Conservation (phyloP, 306 rosid genomes). For the Glycine tomentella region DNA sequence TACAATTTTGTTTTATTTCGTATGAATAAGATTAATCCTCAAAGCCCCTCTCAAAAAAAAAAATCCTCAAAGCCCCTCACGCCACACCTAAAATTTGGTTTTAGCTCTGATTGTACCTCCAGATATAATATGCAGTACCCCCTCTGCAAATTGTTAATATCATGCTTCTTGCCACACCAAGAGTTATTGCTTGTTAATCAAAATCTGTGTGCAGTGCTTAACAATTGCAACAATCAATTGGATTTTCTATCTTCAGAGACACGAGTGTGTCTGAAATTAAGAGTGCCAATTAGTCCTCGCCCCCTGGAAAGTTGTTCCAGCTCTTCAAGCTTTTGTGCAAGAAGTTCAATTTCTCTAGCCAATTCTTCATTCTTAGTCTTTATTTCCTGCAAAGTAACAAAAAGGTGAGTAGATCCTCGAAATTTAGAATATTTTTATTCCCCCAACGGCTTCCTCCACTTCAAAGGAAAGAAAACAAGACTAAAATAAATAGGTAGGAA, state of each 20-base stretch:
- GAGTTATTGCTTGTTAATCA: slow-evolving; percentile 12
- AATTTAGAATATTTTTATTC: slow-evolving; percentile 24
- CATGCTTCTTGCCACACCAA: slow-evolving; percentile 13
- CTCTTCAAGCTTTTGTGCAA: slow-evolving; percentile 57
- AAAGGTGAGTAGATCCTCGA: slow-evolving; percentile 22
- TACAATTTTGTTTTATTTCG: background rate
- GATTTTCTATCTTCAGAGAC: slow-evolving; percentile 41
- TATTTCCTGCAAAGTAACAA: slow-evolving; percentile 59
- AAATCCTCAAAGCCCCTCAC: too few relatives aligned
- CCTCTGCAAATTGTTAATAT: background rate
- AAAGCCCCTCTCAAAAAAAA: background rate
- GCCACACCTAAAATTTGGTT: background rate
- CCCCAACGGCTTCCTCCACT: background rate
- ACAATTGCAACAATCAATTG: slow-evolving; percentile 40
- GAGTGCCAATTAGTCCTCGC: slow-evolving; percentile 57
- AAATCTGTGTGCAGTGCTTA: slow-evolving; percentile 7
- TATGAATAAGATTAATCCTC: background rate
- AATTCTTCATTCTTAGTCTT: slow-evolving; percentile 48
- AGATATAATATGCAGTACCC: too few relatives aligned
- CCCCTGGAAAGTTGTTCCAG: slow-evolving; percentile 66
- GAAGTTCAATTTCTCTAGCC: slow-evolving; percentile 41
- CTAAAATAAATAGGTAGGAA: background rate
- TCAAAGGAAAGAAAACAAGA: background rate
- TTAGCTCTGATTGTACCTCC: too few relatives aligned
- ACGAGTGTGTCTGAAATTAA: slow-evolving; percentile 53